Conservation (phyloP, 352 stramenopile species). For the Phytopythium montanum region DNA sequence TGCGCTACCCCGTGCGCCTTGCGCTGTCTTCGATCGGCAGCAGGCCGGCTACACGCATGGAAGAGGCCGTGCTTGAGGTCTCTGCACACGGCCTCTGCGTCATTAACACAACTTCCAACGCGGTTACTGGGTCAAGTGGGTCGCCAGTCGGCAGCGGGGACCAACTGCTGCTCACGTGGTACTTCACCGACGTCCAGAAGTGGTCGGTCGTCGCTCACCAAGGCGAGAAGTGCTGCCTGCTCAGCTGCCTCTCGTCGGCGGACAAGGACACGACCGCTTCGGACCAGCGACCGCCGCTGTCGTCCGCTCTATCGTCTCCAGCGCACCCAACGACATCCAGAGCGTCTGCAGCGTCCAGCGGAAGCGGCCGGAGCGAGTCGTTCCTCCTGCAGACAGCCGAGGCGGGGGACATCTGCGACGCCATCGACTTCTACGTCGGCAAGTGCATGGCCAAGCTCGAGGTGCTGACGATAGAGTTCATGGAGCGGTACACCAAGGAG, state of each 20-base stretch:
- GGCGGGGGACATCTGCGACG: conserved; percentile 45
- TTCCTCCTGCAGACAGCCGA: conserved; percentile 63
- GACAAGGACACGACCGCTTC: conserved; percentile 1
- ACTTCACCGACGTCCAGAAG: conserved; percentile 78
- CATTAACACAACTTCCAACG: conserved; percentile 1
- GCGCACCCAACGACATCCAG: background rate
- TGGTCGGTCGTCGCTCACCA: conserved; percentile 66
- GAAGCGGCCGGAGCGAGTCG: conserved; percentile 21
- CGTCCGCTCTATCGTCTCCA: background rate
- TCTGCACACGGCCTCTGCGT: conserved; percentile 57
- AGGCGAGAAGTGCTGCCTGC: conserved; percentile 48
- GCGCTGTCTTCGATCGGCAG: conserved; percentile 16
- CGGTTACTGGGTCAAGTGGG: background rate
- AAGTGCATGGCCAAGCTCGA: conserved; percentile 81
- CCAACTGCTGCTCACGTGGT: conserved; percentile 59
- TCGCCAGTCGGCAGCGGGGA: conserved; percentile 18
- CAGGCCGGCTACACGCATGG: conserved; percentile 27
- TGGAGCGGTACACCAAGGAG: conserved; percentile 14
- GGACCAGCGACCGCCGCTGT: background rate
- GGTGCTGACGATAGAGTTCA: conserved; percentile 28
- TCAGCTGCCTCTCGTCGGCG: conserved; percentile 30
- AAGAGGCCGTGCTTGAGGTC: conserved; percentile 50
- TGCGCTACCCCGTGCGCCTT: conserved; percentile 49
- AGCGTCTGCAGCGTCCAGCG: background rate
- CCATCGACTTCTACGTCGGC: conserved; percentile 76